These are phyloP conservation scores for Parastagonospora nodorum DNA, from an alignment of 2,329 filamentous ascomycete genomes.

Conservation along the genomic window DNA sequence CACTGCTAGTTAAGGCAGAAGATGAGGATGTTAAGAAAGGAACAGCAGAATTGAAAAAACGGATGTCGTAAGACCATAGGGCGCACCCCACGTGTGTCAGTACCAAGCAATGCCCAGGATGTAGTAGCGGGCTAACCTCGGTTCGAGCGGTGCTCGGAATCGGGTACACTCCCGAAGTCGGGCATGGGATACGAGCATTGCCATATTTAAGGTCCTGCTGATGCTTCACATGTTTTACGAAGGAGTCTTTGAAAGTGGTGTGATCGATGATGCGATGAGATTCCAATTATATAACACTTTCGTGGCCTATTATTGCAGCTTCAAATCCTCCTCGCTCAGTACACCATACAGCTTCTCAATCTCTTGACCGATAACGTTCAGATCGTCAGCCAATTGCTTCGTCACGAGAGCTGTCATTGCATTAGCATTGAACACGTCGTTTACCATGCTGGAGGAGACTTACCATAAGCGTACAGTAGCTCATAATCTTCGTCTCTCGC, in stretches of 20 bases:
- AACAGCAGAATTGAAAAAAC: neutral
- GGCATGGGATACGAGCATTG: neutral
- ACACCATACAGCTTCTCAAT: constrained; percentile 66
- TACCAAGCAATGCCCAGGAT: constrained; percentile 2
- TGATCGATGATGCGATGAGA: neutral
- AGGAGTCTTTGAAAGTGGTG: too few relatives aligned
- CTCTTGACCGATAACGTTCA: constrained; percentile 58
- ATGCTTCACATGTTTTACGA: too few relatives aligned
- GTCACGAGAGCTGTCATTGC: constrained; percentile 62
- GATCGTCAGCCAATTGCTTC: constrained; percentile 62
- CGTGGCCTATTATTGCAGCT: constrained; percentile 47
- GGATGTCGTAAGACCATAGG: neutral
- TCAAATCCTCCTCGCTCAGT: constrained; percentile 65
- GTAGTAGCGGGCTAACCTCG: constrained; percentile 1
- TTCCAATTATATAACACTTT: neutral
- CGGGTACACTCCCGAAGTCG: neutral
- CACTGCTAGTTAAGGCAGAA: neutral
- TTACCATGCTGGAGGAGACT: constrained; percentile 28
- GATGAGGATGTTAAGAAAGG: too few relatives aligned
- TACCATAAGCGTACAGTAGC: constrained; percentile 86
- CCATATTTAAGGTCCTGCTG: neutral
- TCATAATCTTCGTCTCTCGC: constrained; percentile 84
- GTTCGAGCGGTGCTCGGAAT: neutral
- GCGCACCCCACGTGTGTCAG: constrained; percentile 3
- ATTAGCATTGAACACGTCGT: constrained; percentile 6